These are phyloP conservation scores for Blastobotrys niveus DNA, from an alignment of 1,139 yeast genomes.

Conservation along the genomic window DNA sequence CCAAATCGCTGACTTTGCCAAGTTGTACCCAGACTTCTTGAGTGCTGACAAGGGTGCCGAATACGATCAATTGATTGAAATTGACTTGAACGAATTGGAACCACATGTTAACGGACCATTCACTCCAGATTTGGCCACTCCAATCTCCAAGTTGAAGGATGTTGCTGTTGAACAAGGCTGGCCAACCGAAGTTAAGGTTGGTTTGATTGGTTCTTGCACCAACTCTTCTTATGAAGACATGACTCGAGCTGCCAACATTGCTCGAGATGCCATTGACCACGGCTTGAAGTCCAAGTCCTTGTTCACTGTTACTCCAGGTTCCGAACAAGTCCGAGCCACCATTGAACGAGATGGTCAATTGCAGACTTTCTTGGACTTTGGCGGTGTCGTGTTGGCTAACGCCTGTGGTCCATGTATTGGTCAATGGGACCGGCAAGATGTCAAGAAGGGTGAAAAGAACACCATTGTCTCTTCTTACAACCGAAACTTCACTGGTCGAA, in stretches of 20 bases:
- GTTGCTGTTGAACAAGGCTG: conserved; percentile 83
- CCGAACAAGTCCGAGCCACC: conserved; percentile 98
- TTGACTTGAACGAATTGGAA: conserved; percentile 90
- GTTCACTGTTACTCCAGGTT: conserved; percentile 97
- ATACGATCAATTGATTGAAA: conserved; percentile 93
- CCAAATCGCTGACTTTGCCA: conserved; percentile 76
- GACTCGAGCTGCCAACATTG: conserved; percentile 95
- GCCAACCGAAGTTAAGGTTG: conserved; percentile 93
- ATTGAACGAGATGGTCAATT: conserved; percentile 96
- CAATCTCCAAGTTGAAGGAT: conserved; percentile 87
- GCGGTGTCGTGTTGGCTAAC: conserved; percentile 94
- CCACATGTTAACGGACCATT: conserved; percentile 99
- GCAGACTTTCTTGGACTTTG: conserved; percentile 82
- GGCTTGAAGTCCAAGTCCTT: conserved; percentile 87
- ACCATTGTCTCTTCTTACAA: conserved; percentile 97
- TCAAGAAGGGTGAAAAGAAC: conserved; percentile 96
- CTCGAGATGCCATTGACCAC: conserved; percentile 82
- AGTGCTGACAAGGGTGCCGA: conserved; percentile 91
- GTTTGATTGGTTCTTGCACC: conserved; percentile 98
- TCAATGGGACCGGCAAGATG: conserved; percentile 98
- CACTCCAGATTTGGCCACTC: conserved; percentile 99
- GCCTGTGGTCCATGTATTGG: conserved; percentile 99
- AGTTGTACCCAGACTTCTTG: conserved; percentile 63
- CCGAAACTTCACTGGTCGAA: conserved; percentile 98
- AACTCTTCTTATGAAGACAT: conserved; percentile 98